Percentiles rank a stretch among this genome's conserved stretches.
phyloP scores from a whole-genome alignment of 2,329 filamentous ascomycete genomes.

The Bertia moriformis region DNA sequence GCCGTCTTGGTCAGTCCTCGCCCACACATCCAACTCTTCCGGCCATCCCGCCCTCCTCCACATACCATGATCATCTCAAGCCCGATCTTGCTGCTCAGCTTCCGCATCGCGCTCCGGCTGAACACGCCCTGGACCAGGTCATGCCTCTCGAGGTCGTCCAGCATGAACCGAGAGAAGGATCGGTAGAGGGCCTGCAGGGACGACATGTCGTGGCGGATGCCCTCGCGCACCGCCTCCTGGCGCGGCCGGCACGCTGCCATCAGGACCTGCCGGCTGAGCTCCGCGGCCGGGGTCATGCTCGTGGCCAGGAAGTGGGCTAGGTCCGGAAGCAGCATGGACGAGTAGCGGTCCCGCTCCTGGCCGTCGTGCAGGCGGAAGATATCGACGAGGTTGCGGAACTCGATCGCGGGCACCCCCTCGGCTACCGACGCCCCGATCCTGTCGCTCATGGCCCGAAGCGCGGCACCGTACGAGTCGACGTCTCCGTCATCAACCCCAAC shows the following conservation, averaged over 20 bases:
- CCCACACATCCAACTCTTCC: no score
- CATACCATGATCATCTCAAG: constrained; percentile 17
- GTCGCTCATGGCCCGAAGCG: constrained; percentile 20
- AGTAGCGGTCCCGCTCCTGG: constrained; percentile 9
- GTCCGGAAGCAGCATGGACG: constrained; percentile 16
- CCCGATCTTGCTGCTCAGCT: constrained; percentile 13
- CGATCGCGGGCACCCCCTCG: constrained; percentile 9
- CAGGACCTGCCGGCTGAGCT: constrained; percentile 15
- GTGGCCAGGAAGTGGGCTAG: constrained; percentile 16
- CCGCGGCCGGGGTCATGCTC: constrained; percentile 10
- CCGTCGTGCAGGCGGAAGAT: constrained; percentile 19
- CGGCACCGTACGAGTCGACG: constrained; percentile 21
- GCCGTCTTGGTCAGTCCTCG: not conserved
- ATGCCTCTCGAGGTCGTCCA: constrained; percentile 14
- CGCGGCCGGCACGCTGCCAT: constrained; percentile 18
- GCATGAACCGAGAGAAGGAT: constrained; percentile 44
- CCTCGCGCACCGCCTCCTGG: constrained; percentile 10
- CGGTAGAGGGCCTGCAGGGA: constrained; percentile 34
- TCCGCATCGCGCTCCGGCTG: constrained; percentile 11
- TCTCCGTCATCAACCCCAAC: constrained; percentile 25
- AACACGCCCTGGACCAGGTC: constrained; percentile 9
- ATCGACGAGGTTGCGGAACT: constrained; percentile 12
- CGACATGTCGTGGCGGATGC: constrained; percentile 13
- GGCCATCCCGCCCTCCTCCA: no score
- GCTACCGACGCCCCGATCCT: no score